These are phyloP conservation scores for Fistulinella prunicolor DNA, from an alignment of 768 basidiomycete species.

Conservation along the genomic window DNA sequence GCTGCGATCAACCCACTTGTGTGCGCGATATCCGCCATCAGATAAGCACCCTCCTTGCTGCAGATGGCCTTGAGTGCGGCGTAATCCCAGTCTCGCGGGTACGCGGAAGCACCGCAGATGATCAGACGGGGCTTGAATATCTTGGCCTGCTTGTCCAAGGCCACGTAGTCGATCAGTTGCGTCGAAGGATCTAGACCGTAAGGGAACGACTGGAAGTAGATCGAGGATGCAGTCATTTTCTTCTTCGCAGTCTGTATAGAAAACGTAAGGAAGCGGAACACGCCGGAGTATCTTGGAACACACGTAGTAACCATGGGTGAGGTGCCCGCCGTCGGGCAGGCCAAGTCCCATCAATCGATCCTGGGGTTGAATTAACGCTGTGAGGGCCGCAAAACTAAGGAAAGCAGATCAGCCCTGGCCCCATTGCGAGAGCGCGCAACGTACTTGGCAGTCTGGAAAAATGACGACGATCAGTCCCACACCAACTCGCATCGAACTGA, in stretches of 20 bases:
- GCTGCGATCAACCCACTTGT: slow-evolving; percentile 94
- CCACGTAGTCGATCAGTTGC: slow-evolving; percentile 86
- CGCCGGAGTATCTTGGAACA: slow-evolving; percentile 24
- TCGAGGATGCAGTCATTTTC: slow-evolving; percentile 99
- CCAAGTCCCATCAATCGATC: slow-evolving; percentile 99
- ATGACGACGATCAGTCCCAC: slow-evolving; percentile 13
- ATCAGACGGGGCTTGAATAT: slow-evolving; percentile 94
- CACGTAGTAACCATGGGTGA: slow-evolving; percentile 97
- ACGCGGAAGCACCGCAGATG: slow-evolving; percentile 98
- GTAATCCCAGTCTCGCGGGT: slow-evolving; percentile 99
- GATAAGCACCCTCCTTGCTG: slow-evolving; percentile 84
- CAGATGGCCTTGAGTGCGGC: slow-evolving; percentile 74
- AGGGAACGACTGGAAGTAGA: slow-evolving; percentile 99
- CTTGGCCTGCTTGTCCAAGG: slow-evolving; percentile 79
- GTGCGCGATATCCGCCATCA: slow-evolving; percentile 98
- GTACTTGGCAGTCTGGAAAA: slow-evolving; percentile 79
- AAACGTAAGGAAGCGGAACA: neutral
- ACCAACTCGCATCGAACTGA: neutral
- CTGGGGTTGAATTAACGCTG: slow-evolving; percentile 93
- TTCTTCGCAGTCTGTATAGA: slow-evolving; percentile 84
- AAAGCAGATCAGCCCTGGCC: slow-evolving; percentile 10
- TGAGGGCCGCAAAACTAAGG: slow-evolving; percentile 89
- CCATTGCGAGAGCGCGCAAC: slow-evolving; percentile 26
- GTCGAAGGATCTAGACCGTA: slow-evolving; percentile 81
- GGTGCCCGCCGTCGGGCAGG: slow-evolving; percentile 94